Evolutionary conservation across 2,329 filamentous ascomycete species (phyloP).

Genomic region (Biscogniauxia sp.): DNA sequence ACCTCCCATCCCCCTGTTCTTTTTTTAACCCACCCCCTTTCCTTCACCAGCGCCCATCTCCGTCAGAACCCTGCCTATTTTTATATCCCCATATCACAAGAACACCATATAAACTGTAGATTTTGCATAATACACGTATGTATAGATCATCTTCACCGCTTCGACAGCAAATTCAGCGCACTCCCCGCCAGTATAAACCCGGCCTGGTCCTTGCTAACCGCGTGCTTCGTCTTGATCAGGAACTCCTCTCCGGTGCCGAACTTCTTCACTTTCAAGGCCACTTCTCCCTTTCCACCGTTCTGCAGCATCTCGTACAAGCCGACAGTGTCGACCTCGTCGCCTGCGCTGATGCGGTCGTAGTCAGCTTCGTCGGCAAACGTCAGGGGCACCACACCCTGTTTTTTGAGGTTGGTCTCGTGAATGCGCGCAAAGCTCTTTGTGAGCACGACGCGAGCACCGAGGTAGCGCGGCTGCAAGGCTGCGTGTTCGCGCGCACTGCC

Average conservation of each 20-base stretch:
- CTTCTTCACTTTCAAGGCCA: slow-evolving; percentile 66
- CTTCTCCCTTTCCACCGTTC: slow-evolving; percentile 73
- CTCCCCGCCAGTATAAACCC: slow-evolving; percentile 91
- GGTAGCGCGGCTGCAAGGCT: slow-evolving; percentile 84
- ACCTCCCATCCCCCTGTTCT: too few relatives aligned
- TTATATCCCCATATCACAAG: too few relatives aligned
- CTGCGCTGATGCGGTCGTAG: slow-evolving; percentile 79
- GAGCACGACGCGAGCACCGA: slow-evolving; percentile 80
- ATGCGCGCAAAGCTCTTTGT: slow-evolving; percentile 88
- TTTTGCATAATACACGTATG: too few relatives aligned
- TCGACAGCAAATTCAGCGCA: slow-evolving; percentile 85
- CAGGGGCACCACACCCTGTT: slow-evolving; percentile 93
- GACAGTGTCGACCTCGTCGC: slow-evolving; percentile 78
- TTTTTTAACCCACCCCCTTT: too few relatives aligned
- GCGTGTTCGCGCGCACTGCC: slow-evolving; percentile 87
- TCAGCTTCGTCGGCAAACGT: slow-evolving; percentile 87
- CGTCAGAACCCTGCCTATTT: too few relatives aligned
- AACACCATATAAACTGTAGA: too few relatives aligned
- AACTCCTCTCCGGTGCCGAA: slow-evolving; percentile 61
- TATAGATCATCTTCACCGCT: slow-evolving; percentile 34
- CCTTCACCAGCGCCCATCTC: too few relatives aligned
- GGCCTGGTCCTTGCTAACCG: slow-evolving; percentile 85
- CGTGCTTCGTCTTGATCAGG: slow-evolving; percentile 77
- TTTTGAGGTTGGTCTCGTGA: slow-evolving; percentile 95
- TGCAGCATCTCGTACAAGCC: slow-evolving; percentile 80